Percentiles rank a stretch among this genome's conserved stretches.
phyloP scores from a whole-genome alignment of 345 rosid genomes.

The Gossypium turneri region DNA sequence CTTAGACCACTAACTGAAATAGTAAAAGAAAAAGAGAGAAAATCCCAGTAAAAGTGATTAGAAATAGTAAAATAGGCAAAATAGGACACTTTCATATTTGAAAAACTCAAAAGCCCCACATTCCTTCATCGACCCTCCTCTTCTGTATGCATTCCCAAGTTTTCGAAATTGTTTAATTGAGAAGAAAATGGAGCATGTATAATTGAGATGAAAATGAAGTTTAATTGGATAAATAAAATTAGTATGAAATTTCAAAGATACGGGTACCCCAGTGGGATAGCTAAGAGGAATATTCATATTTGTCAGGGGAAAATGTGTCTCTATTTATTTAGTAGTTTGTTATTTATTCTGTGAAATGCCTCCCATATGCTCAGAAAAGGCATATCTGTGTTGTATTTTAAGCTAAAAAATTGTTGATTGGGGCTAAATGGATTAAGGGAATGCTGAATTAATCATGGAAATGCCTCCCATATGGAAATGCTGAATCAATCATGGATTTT shows the following conservation, averaged over 20 bases:
- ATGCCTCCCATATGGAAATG: too few relatives aligned
- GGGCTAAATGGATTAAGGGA: conserved; percentile 21
- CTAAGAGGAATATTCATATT: conserved; percentile 16
- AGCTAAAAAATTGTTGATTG: conserved; percentile 14
- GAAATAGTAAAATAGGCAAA: background rate
- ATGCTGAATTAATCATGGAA: conserved; percentile 36
- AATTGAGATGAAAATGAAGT: background rate
- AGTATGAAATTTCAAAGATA: background rate
- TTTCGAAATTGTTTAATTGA: conserved; percentile 9
- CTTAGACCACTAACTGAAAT: conserved; percentile 12
- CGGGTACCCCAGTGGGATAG: background rate
- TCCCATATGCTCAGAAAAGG: conserved; percentile 16
- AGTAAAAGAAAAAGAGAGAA: background rate
- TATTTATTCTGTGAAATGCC: background rate
- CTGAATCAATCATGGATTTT: too few relatives aligned
- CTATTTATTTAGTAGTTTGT: background rate
- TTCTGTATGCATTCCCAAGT: conserved; percentile 26
- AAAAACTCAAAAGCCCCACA: conserved; percentile 21
- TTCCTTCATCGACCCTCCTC: conserved; percentile 24
- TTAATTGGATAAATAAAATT: background rate
- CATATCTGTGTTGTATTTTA: background rate
- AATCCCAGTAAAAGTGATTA: background rate
- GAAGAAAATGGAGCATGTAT: background rate
- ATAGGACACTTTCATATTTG: conserved; percentile 27
- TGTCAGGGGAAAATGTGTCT: conserved; percentile 18